These are phyloP conservation scores for Candida ponderosae DNA, from an alignment of 805 yeast species.

Conservation along the genomic window DNA sequence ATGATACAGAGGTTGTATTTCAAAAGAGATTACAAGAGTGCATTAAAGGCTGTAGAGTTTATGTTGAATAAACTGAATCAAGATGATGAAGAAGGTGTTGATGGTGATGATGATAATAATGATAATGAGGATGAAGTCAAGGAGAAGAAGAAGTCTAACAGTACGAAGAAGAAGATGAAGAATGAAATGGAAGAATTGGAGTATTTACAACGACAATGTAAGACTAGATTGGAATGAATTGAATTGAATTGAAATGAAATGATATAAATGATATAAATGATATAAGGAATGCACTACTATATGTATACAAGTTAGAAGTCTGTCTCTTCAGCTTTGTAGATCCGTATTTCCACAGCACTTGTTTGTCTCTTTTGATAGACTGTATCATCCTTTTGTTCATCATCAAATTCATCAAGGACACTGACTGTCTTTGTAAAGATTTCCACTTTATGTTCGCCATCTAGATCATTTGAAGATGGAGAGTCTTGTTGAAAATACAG, in stretches of 20 bases:
- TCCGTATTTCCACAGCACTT: constrained; percentile 35
- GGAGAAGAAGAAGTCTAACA: constrained; percentile 1
- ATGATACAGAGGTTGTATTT: constrained; percentile 61
- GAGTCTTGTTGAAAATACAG: constrained; percentile 46
- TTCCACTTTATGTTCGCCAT: constrained; percentile 44
- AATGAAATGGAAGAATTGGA: constrained; percentile 45
- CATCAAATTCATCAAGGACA: constrained; percentile 63
- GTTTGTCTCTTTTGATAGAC: constrained; percentile 26
- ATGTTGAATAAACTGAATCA: constrained; percentile 27
- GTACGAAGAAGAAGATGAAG: constrained; percentile 34
- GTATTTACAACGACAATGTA: constrained; percentile 34
- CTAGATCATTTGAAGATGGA: no score
- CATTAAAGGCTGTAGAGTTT: constrained; percentile 35
- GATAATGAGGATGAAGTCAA: constrained; percentile 1
- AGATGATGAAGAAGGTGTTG: constrained; percentile 6
- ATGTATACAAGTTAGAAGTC: not conserved
- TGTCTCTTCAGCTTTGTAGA: constrained; percentile 13
- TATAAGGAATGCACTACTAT: not conserved
- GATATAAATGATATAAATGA: no score
- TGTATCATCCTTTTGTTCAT: constrained; percentile 25
- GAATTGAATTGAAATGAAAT: no score
- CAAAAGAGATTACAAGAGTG: constrained; percentile 39
- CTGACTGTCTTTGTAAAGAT: constrained; percentile 55
- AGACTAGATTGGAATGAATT: constrained; percentile 15
- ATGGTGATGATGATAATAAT: not conserved